Evolutionary conservation across 1,284 basidiomycete species (phyloP).

Genomic region (Tausonia pullulans): DNA sequence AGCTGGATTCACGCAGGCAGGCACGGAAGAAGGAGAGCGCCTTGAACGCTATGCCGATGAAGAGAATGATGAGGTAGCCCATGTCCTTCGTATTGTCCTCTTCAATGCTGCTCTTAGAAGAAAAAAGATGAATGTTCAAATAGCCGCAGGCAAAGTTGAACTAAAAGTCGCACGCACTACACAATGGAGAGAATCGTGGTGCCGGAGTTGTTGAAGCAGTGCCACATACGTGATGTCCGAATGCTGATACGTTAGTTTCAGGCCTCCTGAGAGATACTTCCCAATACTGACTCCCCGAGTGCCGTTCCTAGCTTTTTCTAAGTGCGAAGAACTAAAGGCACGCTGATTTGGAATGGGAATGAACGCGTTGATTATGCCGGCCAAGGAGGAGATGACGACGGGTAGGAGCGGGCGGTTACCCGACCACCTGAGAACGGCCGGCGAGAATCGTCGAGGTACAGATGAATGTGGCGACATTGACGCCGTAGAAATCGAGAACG

Average conservation of each 20-base stretch:
- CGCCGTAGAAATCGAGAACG: too few relatives aligned
- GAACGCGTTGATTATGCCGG: not conserved
- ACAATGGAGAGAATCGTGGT: not conserved
- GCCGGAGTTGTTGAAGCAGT: slow-evolving; percentile 4
- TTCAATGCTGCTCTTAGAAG: not conserved
- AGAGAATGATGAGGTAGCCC: not conserved
- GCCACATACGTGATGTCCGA: not conserved
- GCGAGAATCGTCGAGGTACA: not conserved
- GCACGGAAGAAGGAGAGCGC: slow-evolving; percentile 1
- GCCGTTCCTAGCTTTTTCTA: slow-evolving; percentile 3
- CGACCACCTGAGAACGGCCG: not conserved
- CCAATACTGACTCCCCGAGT: not conserved
- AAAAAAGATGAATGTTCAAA: too few relatives aligned
- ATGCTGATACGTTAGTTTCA: not conserved
- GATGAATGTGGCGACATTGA: not conserved
- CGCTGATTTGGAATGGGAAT: not conserved
- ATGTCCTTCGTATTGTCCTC: slow-evolving; percentile 1
- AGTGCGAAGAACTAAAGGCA: not conserved
- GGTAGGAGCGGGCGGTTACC: not conserved
- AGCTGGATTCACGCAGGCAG: too few relatives aligned
- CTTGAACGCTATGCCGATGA: not conserved
- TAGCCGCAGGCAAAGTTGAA: too few relatives aligned
- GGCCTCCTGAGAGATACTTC: not conserved
- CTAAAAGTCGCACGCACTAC: not conserved
- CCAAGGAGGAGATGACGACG: slow-evolving; percentile 1